A percentile compares a stretch with the other conserved stretches of the same genome.
Evolutionary conservation across 2,329 filamentous ascomycete genomes (phyloP).

Genomic region (Ceratocystis huliohia): DNA sequence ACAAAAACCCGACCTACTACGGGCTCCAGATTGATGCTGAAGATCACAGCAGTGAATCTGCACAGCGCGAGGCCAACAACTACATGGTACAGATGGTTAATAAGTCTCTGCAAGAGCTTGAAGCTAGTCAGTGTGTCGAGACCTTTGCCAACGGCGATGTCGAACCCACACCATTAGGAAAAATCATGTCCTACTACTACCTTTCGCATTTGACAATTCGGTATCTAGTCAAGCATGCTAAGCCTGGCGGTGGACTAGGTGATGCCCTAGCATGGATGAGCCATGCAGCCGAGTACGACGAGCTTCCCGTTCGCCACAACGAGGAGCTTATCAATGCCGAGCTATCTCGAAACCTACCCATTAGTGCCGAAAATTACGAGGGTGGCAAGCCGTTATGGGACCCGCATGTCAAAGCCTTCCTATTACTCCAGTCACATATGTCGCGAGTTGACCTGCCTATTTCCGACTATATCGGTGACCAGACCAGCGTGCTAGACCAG

Average conservation of each 20-base stretch:
- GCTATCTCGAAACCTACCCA: conserved; percentile 66
- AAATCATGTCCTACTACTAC: conserved; percentile 99
- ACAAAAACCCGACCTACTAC: conserved; percentile 98
- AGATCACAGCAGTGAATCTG: conserved; percentile 28
- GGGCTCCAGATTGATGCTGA: conserved; percentile 75
- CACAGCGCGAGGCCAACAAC: conserved; percentile 78
- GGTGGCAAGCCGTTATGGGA: conserved; percentile 83
- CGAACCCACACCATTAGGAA: conserved; percentile 78
- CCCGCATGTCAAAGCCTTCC: conserved; percentile 90
- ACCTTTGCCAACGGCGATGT: conserved; percentile 80
- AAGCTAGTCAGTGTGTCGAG: conserved; percentile 69
- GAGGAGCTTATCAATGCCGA: conserved; percentile 95
- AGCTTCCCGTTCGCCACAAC: conserved; percentile 93
- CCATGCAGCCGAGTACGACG: conserved; percentile 87
- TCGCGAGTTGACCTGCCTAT: conserved; percentile 86
- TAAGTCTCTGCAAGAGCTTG: conserved; percentile 68
- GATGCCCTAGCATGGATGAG: conserved; percentile 89
- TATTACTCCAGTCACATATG: conserved; percentile 91
- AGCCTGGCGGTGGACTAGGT: conserved; percentile 60
- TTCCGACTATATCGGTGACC: conserved; percentile 91
- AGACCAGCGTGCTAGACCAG: conserved; percentile 80
- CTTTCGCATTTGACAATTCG: conserved; percentile 90
- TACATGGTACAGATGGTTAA: conserved; percentile 92
- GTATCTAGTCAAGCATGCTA: conserved; percentile 64
- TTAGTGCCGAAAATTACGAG: conserved; percentile 41